phyloP scores from a whole-genome alignment of 2,329 filamentous ascomycete species.

The Clonostachys rhizophaga region DNA sequence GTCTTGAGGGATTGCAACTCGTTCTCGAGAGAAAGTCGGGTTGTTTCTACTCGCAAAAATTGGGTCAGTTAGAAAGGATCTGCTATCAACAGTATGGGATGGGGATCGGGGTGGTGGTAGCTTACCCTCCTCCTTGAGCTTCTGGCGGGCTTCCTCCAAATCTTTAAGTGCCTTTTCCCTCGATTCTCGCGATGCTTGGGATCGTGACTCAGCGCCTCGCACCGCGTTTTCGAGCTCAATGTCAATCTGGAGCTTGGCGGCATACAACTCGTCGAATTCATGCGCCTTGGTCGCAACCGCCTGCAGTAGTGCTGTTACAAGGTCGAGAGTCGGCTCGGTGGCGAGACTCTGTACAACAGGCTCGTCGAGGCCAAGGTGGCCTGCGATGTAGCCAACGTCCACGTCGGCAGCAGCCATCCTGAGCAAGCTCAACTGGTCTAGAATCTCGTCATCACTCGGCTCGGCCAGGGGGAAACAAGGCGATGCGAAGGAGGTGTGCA shows the following conservation, averaged over 20 bases:
- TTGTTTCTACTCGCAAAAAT: constrained; percentile 55
- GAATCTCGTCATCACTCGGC: not conserved
- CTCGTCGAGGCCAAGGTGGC: constrained; percentile 66
- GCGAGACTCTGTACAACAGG: constrained; percentile 55
- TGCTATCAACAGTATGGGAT: not conserved
- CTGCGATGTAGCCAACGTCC: constrained; percentile 69
- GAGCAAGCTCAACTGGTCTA: not conserved
- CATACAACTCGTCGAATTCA: constrained; percentile 75
- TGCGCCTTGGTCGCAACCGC: constrained; percentile 75
- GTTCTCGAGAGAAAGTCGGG: constrained; percentile 70
- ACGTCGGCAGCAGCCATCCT: constrained; percentile 41
- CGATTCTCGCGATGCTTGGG: constrained; percentile 74
- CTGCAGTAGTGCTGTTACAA: constrained; percentile 70
- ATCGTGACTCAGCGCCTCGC: constrained; percentile 76
- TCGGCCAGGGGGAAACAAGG: too few species aligned
- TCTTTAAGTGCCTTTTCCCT: constrained; percentile 82
- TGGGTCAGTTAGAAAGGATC: not conserved
- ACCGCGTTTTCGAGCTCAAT: constrained; percentile 92
- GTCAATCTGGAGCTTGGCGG: constrained; percentile 83
- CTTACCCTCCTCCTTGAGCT: constrained; percentile 78
- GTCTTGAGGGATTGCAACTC: constrained; percentile 77
- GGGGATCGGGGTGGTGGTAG: not conserved
- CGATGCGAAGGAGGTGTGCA: too few species aligned
- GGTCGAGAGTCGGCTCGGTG: constrained; percentile 69
- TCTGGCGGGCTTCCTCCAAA: constrained; percentile 73